These are phyloP conservation scores for Echria macrotheca DNA, from an alignment of 495 filamentous ascomycete genomes.

Conservation along the genomic window DNA sequence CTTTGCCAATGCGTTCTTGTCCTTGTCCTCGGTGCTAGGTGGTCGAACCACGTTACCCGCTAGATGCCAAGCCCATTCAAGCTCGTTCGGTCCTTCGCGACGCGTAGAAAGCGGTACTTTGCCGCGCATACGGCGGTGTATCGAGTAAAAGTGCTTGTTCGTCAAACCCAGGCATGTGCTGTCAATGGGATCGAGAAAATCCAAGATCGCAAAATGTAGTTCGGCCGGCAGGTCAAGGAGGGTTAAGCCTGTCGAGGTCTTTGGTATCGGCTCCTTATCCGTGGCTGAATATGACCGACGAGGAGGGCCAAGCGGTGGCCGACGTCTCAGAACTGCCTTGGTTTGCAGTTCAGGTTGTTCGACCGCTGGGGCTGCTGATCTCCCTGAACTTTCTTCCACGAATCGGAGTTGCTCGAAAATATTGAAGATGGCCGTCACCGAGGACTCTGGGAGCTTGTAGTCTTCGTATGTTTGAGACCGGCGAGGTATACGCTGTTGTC, in stretches of 20 bases:
- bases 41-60: conserved; percentile 32
- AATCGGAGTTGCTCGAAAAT: conserved; percentile 13
- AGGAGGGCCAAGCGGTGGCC: conserved; percentile 28
- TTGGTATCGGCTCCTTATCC: conserved; percentile 39
- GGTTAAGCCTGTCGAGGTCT: conserved; percentile 28
- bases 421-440: conserved; percentile 15
- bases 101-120: conserved; percentile 42
- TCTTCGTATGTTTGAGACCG: conserved; percentile 31
- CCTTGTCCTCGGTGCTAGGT: conserved; percentile 14
- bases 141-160: conserved; percentile 44
- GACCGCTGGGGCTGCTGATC: neutral
- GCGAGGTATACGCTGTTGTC: conserved; percentile 21
- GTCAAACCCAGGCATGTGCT: conserved; percentile 50
- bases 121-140: conserved; percentile 46
- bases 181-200: conserved; percentile 52
- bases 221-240: conserved; percentile 52
- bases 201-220: conserved; percentile 50
- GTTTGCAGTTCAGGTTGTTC: neutral
- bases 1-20: conserved; percentile 32
- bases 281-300: conserved; percentile 46
- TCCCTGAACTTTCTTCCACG: neutral
- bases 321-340: conserved; percentile 7
- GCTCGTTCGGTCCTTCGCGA: conserved; percentile 48
- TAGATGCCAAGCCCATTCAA: conserved; percentile 51
- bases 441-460: conserved; percentile 22